Base-by-base conservation (phyloP, 331 rosid species). In the Saraca asoca region DNA sequence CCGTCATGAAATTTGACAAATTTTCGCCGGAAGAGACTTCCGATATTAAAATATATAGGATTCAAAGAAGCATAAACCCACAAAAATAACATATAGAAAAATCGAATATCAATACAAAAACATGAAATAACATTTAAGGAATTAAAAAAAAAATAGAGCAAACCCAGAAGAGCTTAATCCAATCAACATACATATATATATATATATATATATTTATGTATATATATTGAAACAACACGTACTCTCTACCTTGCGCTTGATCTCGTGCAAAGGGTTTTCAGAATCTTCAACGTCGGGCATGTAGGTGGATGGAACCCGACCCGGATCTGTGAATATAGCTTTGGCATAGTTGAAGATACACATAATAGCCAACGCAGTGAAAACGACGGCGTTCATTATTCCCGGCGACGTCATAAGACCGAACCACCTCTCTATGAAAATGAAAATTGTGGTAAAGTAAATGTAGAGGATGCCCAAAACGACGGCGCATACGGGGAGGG, bases 371-470 rank as follows among this genome's bases (percentile, higher is more conserved):
- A 90, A 50, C 37, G 78, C 86, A n/a, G 98, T 81, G 90, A 93
- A 93, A 66, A 77, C 87, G 64, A 68, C 42, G 69, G 88, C 83
- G 90, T 93, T 93, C 66, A 76, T 79, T 42, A 93, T 79, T 14
- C 98, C 98, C 0, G 97, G 98, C 7, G 98, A 93, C 14, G 98
- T 78, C 80, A 64, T 38, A 69, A 93, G 90, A 38, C 98, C 97
- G 61, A 93, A 77, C 98, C 98, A 93, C 10, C 80, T 86, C 60
- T 90, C 95, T 8, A 90, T 77, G 78, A 88, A 90, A 15, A 93
- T 69, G 78, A 93, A 93, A 19, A 93, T 72, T 7, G 98, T 82
- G 46, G 98, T 82, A 37, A 80, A 31, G 80, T 93, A 93, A 52
- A 90, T 75, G 81, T 73, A 93, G 9, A 67, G 70, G 75, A 93